Base-by-base conservation (phyloP, 306 rosid genomes). In the Cucurbita pepo region DNA sequence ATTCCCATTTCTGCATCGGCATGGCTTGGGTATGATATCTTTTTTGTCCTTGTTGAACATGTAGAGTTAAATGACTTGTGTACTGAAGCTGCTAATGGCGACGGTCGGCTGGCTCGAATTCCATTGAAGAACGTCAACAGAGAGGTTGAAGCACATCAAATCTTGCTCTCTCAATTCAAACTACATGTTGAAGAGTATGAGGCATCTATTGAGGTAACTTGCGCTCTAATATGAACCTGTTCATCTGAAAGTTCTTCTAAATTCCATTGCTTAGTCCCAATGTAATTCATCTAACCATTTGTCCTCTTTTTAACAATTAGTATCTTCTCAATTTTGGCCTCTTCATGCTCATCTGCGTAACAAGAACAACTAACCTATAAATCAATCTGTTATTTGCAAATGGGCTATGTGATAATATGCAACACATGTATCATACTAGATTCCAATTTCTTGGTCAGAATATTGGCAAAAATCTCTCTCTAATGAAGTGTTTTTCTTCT, bases 61-160 rank as follows among this genome's bases (percentile, higher is more conserved):
- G 19, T 79, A 92, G 97, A 88, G 67, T 86, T 89, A 44, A 60
- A 81, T 30, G 78, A 81, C 63, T 76, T 89, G 84, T 78, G 56
- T 43, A 47, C 18, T 63, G 96, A 89, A 80, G 97, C 92, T 53
- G 79, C 78, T 14, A 77, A 79, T 70, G 83, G 77, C 71, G 97
- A 92, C 82, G 96, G 96, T 50, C 89, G 96, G 75, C 82, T 88
- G 63, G 96, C 90, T 60, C 86, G 88, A 34, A 82, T 78, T 51
- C 88, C 97, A 57, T 73, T 92, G 71, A 81, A 30, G 44, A 80
- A 82, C 76, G 75, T 57, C 58, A 71, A 50, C 80, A 92, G 56
- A 82, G 96, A 92, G 85, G 80, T 82, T 43, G 72, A 79, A 78
- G 92, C 95, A 72, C 96, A 92, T 83, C 56, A 70, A 81, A 81